A percentile compares a stretch with the other conserved stretches of the same genome.
These are phyloP conservation scores for Carex arenaria DNA, from an alignment of 202 grass and related monocot species.

Conservation along the genomic window DNA sequence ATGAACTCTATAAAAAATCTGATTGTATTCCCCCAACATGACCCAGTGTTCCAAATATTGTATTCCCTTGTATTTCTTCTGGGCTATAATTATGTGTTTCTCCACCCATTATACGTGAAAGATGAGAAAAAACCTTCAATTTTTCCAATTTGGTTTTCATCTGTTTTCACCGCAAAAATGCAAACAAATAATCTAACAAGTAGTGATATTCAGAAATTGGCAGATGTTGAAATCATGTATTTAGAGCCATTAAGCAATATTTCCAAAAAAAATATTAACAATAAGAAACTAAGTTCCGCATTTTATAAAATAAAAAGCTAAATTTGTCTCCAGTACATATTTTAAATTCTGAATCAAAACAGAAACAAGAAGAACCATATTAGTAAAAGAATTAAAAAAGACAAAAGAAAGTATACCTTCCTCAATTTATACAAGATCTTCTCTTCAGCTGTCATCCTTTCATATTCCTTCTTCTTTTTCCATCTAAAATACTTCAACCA, in stretches of 20 bases:
- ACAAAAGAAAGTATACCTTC: constrained; percentile 39
- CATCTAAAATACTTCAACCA: constrained; percentile 91
- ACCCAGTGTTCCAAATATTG: neutral
- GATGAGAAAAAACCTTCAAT: too few species aligned
- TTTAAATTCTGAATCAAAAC: neutral
- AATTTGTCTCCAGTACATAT: neutral
- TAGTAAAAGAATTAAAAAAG: neutral
- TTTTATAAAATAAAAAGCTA: neutral
- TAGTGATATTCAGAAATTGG: neutral
- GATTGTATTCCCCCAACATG: too few species aligned
- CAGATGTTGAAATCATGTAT: neutral
- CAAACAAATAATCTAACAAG: neutral
- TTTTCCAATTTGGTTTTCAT: neutral
- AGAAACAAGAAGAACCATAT: neutral
- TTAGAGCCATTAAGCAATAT: neutral
- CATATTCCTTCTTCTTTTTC: constrained; percentile 89
- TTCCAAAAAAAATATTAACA: neutral
- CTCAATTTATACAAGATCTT: constrained; percentile 90
- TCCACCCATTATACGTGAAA: too few species aligned
- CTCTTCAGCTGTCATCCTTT: constrained; percentile 90
- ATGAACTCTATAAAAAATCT: too few species aligned
- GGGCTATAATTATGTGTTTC: too few species aligned
- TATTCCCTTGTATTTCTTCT: neutral
- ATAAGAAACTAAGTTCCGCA: neutral
- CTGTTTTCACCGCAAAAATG: neutral